These are phyloP conservation scores for Closterium sp. DNA, from an alignment of 139 green algal species.

Conservation along the genomic window DNA sequence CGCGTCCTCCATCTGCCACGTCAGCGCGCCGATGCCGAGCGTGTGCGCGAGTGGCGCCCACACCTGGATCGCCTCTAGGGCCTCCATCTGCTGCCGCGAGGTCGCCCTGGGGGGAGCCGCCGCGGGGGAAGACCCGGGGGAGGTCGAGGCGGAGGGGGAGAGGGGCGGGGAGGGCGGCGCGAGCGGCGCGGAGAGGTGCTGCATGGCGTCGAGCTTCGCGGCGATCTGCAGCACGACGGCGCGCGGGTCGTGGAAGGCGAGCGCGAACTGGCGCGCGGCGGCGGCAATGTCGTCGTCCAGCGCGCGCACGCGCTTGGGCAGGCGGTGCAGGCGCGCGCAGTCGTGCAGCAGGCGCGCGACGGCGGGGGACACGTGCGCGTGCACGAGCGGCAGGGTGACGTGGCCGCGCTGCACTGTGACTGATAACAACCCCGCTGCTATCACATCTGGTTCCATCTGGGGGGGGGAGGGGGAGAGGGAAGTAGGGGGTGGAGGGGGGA, in stretches of 20 bases:
- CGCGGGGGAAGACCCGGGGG: neutral
- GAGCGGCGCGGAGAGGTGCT: conserved; percentile 54
- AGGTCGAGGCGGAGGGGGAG: neutral
- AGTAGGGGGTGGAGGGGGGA: neutral
- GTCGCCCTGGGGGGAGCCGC: conserved; percentile 52
- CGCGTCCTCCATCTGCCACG: conserved; percentile 55
- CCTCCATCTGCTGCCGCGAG: conserved; percentile 54
- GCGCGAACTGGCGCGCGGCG: conserved; percentile 78
- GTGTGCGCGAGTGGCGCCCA: conserved; percentile 42
- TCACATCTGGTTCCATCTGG: conserved; percentile 72
- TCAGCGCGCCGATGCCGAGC: conserved; percentile 30
- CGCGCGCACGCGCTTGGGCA: conserved; percentile 69
- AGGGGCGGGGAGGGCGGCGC: conserved; percentile 20
- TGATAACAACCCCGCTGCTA: conserved; percentile 79
- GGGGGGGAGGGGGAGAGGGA: conserved; percentile 22
- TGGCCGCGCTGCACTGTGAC: conserved; percentile 63
- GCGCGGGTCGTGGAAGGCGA: conserved; percentile 80
- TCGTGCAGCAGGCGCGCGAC: conserved; percentile 35
- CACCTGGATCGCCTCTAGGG: conserved; percentile 81
- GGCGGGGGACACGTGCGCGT: conserved; percentile 62
- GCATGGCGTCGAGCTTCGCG: conserved; percentile 68
- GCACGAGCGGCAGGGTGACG: conserved; percentile 61
- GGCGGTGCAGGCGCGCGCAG: conserved; percentile 59
- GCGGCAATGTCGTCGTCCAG: conserved; percentile 79
- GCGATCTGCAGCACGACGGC: conserved; percentile 82